Base-by-base conservation (phyloP, 2,329 filamentous ascomycete species). In the Talaromyces sp. region DNA sequence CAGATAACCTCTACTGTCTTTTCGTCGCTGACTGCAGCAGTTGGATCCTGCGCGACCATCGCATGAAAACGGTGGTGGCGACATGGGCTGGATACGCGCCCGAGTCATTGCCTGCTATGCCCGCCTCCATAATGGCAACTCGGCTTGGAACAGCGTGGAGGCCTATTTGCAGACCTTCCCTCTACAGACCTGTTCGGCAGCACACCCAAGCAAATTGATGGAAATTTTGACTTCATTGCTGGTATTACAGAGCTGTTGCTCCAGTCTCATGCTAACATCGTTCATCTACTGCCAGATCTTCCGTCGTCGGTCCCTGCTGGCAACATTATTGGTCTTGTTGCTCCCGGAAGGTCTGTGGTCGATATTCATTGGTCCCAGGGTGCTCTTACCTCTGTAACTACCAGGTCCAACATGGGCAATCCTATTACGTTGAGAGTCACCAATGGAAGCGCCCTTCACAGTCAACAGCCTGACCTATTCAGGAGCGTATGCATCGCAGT, bases 31-130 rank as follows among this genome's bases (percentile, higher is more conserved):
- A 17, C 51, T 2, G 31, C 8, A 5, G 51, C 36, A 28, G 35
- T 35, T 3, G 37, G 22, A 59, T 9, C 65, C 69, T 11, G 63
- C 66, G 1, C 45, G 60, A 1, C 67, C 70, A 1, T 63, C 69
- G 0, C 39, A 53, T 45, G 61, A 45, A 22, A 50, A 2, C 48
- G 63, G 25, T 39, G 51, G 76, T 9, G 78, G 76, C 0, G 72
- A 76, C 31, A 81, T 77, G 0, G 78, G 79, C 0, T 81, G 78
- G 79, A 77, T 75, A 0, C 70, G 76, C 11, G 75, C 76, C 2
- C 81, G 78, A 78, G 65, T 76, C 0, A 69, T 80, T 4, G 76
- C 73, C 28, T 68, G 79, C 19, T 77, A 76, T 50, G 78, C 78
- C 2, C 73, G 79, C 0, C 66, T 81, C 0, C 67, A 71, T 21